Evolutionary conservation across 164 flowering plant genomes (phyloP), one percentile per base, ranked within the genome.

Genomic region (Chloranthus sessilifolius): DNA sequence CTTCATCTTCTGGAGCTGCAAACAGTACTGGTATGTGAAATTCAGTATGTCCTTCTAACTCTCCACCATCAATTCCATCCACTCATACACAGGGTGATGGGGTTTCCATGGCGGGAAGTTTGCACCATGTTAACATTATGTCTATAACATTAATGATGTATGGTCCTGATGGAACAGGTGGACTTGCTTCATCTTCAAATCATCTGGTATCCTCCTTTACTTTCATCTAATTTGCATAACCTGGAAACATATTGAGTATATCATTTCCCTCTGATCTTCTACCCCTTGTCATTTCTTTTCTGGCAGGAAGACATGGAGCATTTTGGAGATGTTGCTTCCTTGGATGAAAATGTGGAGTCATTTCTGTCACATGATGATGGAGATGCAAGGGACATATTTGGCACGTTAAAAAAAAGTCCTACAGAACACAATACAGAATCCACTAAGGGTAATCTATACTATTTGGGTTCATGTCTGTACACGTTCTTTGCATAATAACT

Each of bases 271-370:
- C 7, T 35, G 0, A 1, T 17, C 8, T 62, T 50, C 26, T 48
- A 47, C 16, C 8, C 29, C 34, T 28, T 59, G 42, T 44, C 12
- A 47, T 60, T 56, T 67, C 25, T 37, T 55, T n/a, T n/a, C 29
- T 30, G 64, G 62, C 84, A 92, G 98, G 98, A 92, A 29, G 96
- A 91, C 60, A 69, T 91, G 47, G 95, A 91, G 40, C 85, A 66
- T 56, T 81, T 89, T 57, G 92, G 79, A 61, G 97, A 85, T 69
- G 76, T 83, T 54, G 91, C 83, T 43, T 74, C 95, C 38, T 71
- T 88, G 43, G 92, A 91, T 43, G 96, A 85, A 63, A 75, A 82
- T 57, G 85, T 88, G 41, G 98, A 88, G 53, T 85, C 96, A 0
- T 88, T 80, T 70, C 64, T 88, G 57, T 65, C 81, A 4, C 81